Evolutionary conservation across 2,329 filamentous ascomycete genomes (phyloP).

Genomic region (Botryotinia convoluta): DNA sequence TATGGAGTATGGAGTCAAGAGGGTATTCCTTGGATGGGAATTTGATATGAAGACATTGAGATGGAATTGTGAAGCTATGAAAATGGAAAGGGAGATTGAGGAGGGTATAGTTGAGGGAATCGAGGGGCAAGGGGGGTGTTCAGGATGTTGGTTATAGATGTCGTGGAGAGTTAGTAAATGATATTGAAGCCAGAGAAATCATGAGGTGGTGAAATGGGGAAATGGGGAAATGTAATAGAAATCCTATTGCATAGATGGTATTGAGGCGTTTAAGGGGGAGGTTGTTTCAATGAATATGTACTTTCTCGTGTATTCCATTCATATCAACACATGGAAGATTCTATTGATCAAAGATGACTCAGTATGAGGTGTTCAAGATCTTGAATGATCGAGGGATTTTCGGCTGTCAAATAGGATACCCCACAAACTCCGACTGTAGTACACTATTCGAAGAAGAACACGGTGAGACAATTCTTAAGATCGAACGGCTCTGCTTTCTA

Average conservation of each 20-base stretch:
- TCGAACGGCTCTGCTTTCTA: not conserved
- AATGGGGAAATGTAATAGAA: not conserved
- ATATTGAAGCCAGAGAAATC: not conserved
- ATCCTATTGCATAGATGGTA: not conserved
- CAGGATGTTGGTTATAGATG: not conserved
- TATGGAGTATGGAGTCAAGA: not conserved
- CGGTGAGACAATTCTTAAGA: not conserved
- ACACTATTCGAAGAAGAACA: not conserved
- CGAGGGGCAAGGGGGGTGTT: not conserved
- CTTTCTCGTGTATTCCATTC: not conserved
- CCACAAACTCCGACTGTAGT: not conserved
- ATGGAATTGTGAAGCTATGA: not conserved
- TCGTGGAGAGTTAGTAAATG: not conserved
- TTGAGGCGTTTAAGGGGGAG: not conserved
- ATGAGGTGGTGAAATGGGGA: not conserved
- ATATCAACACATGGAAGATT: not conserved
- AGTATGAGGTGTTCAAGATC: not conserved
- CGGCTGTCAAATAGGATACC: not conserved
- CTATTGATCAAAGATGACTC: not conserved
- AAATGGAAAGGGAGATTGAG: not conserved
- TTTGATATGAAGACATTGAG: not conserved
- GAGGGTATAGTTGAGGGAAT: too few relatives aligned
- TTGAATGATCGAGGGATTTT: not conserved
- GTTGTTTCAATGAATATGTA: not conserved
- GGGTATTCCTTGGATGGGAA: not conserved